Base-by-base conservation (phyloP, 2,329 filamentous ascomycete species). In the Fusarium cyanostomum region DNA sequence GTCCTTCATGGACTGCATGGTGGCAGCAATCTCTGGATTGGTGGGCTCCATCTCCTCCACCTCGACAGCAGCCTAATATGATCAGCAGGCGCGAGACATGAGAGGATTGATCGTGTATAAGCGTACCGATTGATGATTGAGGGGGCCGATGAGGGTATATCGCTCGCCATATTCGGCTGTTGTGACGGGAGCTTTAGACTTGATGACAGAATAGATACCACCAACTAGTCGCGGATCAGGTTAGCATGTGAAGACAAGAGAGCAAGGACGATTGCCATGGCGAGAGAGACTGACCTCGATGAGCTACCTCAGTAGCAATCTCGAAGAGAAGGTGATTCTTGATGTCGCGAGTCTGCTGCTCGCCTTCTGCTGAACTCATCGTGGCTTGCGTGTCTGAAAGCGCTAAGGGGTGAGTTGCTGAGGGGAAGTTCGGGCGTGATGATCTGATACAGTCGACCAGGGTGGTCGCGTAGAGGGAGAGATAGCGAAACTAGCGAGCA, bases 191-290 rank as follows among this genome's bases (percentile, higher is more conserved):
- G 95, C 94, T 80, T 99, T 99, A 62, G 95, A 99, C 80, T 99
- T 99, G 80, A 99, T 89, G 67, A 99, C 95, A 13, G 94, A 98
- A 84, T 99, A 99, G 80, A 99, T 99, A 72, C 95, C 95, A 74
- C 95, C 95, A 62, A 99, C 95, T 96, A 56, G 13, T 56, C 34
- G 52, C 44, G 37, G 16, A 59, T 34, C 38, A 35, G n/a, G 46
- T 61, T 49, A 65, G 62, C 57, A 59, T 52, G 56, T 44, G 46
- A 62, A 56, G 37, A 34, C 15, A 16, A 34, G 34, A 26, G 31
- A 52, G n/a, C 26, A 59, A 33, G 38, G 35, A 31, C 59, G 48
- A 60, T 48, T 56, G 51, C 55, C 9, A 46, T 38, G 31, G 55
- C 26, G 41, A 39, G 26, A 55, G 46, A 44, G 48, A 77, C 83